These are phyloP conservation scores for Backusella macrospora DNA, from an alignment of 192 early-diverging fungal species.

Conservation along the genomic window DNA sequence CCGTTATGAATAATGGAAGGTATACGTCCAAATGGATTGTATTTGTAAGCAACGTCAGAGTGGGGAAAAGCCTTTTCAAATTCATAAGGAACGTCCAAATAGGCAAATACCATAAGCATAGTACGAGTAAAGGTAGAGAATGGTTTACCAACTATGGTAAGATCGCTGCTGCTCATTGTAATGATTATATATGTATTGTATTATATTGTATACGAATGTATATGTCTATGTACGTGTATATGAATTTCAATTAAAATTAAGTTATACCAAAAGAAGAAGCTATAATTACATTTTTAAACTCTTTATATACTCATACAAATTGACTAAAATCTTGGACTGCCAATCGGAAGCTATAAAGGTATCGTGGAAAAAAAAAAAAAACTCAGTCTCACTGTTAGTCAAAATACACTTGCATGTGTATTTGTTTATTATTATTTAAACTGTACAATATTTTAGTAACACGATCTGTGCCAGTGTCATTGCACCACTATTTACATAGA, in stretches of 20 bases:
- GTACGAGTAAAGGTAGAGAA: constrained; percentile 44
- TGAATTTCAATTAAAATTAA: not conserved
- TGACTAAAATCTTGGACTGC: not conserved
- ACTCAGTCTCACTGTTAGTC: not conserved
- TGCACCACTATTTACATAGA: constrained; percentile 79
- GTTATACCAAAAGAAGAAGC: not conserved
- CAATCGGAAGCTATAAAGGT: not conserved
- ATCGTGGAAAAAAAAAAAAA: not conserved
- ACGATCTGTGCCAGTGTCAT: constrained; percentile 69
- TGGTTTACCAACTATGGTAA: constrained; percentile 29
- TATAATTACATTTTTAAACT: not conserved
- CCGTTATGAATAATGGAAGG: constrained; percentile 33
- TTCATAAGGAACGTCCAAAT: constrained; percentile 31
- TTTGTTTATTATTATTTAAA: constrained; percentile 43
- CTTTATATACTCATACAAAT: not conserved
- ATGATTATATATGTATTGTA: too few species aligned
- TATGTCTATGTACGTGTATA: too few species aligned
- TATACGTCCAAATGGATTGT: constrained; percentile 44
- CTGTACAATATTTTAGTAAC: constrained; percentile 75
- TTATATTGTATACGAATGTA: too few species aligned
- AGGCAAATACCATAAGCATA: constrained; percentile 39
- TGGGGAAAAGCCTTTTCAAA: constrained; percentile 26
- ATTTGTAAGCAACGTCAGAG: constrained; percentile 25
- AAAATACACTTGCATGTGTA: too few species aligned
- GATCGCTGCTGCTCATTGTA: not conserved